These are phyloP conservation scores for Solanum megistacrolobum DNA, from an alignment of 257 asterid species.

Conservation along the genomic window DNA sequence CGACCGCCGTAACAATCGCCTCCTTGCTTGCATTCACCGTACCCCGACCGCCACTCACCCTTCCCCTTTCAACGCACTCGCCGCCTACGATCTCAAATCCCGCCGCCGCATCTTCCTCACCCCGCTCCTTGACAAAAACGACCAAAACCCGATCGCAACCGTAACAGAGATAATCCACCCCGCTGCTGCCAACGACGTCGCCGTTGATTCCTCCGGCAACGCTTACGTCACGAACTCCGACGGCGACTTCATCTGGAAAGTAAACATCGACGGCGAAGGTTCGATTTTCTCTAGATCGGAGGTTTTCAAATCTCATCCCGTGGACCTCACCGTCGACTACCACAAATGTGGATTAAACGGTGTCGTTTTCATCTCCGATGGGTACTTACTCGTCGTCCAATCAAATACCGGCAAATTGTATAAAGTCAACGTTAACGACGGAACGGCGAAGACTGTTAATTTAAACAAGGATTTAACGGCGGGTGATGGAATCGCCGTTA, in stretches of 20 bases:
- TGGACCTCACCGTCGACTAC: conserved; percentile 12
- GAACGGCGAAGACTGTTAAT: conserved; percentile 43
- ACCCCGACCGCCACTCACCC: conserved; percentile 2
- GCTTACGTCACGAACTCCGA: conserved; percentile 66
- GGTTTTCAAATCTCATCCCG: conserved; percentile 28
- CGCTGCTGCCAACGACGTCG: conserved; percentile 44
- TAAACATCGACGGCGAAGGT: conserved; percentile 43
- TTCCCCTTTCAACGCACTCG: conserved; percentile 52
- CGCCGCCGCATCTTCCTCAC: conserved; percentile 37
- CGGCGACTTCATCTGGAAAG: conserved; percentile 51
- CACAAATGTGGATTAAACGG: conserved; percentile 56
- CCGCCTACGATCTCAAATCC: conserved; percentile 45
- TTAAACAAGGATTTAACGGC: conserved; percentile 43
- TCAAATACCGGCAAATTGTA: conserved; percentile 60
- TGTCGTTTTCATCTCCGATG: conserved; percentile 43
- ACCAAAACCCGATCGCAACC: conserved; percentile 6
- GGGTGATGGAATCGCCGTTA: conserved; percentile 55
- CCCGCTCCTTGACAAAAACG: conserved; percentile 18
- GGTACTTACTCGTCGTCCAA: conserved; percentile 60
- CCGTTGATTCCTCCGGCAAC: conserved; percentile 56
- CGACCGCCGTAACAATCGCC: conserved; percentile 53
- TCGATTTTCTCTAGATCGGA: conserved; percentile 40
- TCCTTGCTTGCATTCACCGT: conserved; percentile 59
- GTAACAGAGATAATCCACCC: conserved; percentile 7
- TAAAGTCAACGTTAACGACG: conserved; percentile 60